Base-by-base conservation (phyloP, 2,329 filamentous ascomycete genomes). In the Neonectria ditissima region DNA sequence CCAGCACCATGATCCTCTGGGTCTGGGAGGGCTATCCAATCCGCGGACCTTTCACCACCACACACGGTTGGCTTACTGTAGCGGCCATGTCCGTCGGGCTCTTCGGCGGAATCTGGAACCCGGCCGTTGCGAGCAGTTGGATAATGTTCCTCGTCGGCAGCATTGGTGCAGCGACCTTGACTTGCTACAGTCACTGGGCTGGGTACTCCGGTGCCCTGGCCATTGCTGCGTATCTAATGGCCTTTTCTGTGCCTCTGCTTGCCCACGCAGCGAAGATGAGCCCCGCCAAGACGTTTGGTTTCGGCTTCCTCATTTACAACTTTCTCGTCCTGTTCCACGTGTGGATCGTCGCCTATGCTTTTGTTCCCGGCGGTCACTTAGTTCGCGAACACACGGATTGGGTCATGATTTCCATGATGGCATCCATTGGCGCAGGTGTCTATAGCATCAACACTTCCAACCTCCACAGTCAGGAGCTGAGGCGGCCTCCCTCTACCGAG, bases 1-100 rank as follows among this genome's bases (percentile, higher is more conserved):
- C 94, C 0, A 98, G 96, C 82, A 99, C 96, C 57, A 98, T 99
- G 94, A 97, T 98, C 62, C 86, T 94, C 16, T 99, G 96, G 96
- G 93, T 93, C 3, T 99, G 96, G 96, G 94, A 97, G 72, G 96
- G 96, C 7, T 99, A 92, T 73, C 96, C 96, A 14, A 88, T 98
- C 43, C 89, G 92, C 53, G 96, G 96, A 7, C 96, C 96, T 2
- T 88, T 96, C 53, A 89, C 94, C 65, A 93, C 91, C 51, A 93
- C 94, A n/a, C 94, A 98, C 74, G 96, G 94, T 57, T 93, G 92
- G 73, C 88, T 91, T 76, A 97, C 94, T 2, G 87, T 97, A 55
- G 86, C 92, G 57, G 91, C 91, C 63, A 99, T 99, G 96, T 93
- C 92, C 28, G 81, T 84, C 43, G 96, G 96, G 58, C 83, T 97